Conservation (phyloP, 2,329 filamentous ascomycete genomes). For the Aspergillus transmontanensis region DNA sequence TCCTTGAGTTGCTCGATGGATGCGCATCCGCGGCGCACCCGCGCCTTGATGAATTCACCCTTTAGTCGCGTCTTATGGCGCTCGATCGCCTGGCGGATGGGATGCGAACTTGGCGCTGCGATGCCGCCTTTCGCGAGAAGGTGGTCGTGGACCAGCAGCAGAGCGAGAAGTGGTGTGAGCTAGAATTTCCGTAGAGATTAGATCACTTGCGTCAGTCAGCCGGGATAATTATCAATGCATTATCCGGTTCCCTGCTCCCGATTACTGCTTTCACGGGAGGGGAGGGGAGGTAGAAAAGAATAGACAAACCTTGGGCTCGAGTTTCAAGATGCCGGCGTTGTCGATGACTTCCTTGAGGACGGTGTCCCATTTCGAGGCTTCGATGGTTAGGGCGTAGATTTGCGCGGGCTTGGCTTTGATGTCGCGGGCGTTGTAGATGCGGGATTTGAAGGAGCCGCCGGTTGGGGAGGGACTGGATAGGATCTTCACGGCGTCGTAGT, state of each 20-base stretch:
- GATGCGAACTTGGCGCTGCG: conserved; percentile 76
- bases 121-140: conserved; percentile 81
- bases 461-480: conserved; percentile 64
- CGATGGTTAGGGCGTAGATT: conserved; percentile 82
- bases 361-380: conserved; percentile 87
- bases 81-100: conserved; percentile 73
- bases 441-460: conserved; percentile 83
- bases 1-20: conserved; percentile 65
- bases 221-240: conserved; percentile 16
- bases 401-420: conserved; percentile 78
- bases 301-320: conserved; percentile 75
- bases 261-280: background rate
- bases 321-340: conserved; percentile 70
- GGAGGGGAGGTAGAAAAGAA: background rate
- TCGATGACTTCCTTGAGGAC: conserved; percentile 91
- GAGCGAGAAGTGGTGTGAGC: conserved; percentile 77
- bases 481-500: conserved; percentile 83
- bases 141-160: conserved; percentile 85
- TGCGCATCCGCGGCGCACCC: conserved; percentile 70
- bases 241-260: background rate
- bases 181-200: conserved; percentile 40
- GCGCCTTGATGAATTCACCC: conserved; percentile 79
- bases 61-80: conserved; percentile 78
- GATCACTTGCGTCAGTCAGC: conserved; percentile 42
- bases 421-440: conserved; percentile 73